A percentile compares a stretch with the other conserved stretches of the same genome.
These are phyloP conservation scores for Calocybe indica DNA, from an alignment of 768 basidiomycete species.

Conservation along the genomic window DNA sequence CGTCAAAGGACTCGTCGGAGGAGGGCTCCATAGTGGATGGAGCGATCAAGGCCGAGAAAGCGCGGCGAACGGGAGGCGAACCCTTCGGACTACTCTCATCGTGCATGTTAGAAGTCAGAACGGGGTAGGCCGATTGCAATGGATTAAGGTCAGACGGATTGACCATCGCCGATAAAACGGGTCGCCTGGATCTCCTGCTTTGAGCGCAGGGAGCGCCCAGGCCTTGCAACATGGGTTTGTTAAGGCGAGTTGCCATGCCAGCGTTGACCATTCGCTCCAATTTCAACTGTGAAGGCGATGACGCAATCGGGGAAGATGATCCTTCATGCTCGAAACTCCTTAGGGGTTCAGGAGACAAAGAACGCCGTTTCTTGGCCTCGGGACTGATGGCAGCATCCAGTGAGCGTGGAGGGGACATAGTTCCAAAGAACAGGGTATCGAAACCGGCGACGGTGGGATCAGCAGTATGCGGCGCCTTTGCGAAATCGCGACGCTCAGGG, in stretches of 20 bases:
- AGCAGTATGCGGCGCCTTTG: constrained; percentile 38
- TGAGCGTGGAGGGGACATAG: constrained; percentile 44
- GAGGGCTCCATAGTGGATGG: constrained; percentile 49
- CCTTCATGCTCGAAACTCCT: constrained; percentile 29
- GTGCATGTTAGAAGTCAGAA: constrained; percentile 23
- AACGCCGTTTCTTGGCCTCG: constrained; percentile 50
- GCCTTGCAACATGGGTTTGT: constrained; percentile 46
- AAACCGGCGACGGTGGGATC: constrained; percentile 50
- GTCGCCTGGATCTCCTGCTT: constrained; percentile 58
- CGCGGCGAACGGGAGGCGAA: constrained; percentile 55
- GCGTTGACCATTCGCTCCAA: constrained; percentile 43
- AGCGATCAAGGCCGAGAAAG: constrained; percentile 68
- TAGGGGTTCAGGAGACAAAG: constrained; percentile 47
- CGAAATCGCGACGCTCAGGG: constrained; percentile 20
- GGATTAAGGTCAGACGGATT: constrained; percentile 34
- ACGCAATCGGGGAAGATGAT: constrained; percentile 44
- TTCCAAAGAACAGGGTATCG: constrained; percentile 54
- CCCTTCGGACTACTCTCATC: constrained; percentile 23
- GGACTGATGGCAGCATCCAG: constrained; percentile 38
- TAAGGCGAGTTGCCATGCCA: constrained; percentile 40
- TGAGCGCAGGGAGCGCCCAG: constrained; percentile 47
- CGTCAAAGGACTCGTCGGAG: constrained; percentile 56
- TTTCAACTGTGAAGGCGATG: constrained; percentile 46
- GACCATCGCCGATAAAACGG: constrained; percentile 60
- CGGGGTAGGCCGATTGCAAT: constrained; percentile 37